Evolutionary conservation across 768 basidiomycete species (phyloP), one percentile per base, ranked within the genome.

Genomic region (Tephrocybe sp.): DNA sequence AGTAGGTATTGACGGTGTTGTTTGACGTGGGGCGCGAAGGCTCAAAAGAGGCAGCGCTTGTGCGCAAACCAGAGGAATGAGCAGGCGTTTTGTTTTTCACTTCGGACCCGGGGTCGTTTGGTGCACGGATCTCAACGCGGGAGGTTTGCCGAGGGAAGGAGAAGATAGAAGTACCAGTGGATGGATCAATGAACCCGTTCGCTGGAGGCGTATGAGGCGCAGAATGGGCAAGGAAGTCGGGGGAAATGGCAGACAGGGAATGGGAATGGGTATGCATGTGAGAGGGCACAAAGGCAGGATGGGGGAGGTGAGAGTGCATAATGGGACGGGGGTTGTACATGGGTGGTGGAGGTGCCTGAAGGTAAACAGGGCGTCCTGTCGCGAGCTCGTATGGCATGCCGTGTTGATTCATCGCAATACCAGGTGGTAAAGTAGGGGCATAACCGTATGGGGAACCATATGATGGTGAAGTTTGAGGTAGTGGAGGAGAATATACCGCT

Each of bases 331-430:
- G 83, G 42, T 81, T 82, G 60, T 80, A 86, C 71, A 86, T 76
- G 23, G 76, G 73, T 2, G 75, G 72, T 16, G 81, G 77, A 11
- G 77, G 72, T n/a, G 75, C 67, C 53, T 83, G 78, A 23, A 91
- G 72, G 58, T 85, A 86, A 27, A 92, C 83, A 10, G 88, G 80
- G 31, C 87, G 88, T 33, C 91, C 91, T 4, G 88, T 91, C 12
- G 88, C 82, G 44, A 91, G 62, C 64, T 92, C 90, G 61, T 84
- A 91, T n/a, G 88, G 74, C 69, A 89, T 75, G 25, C 90, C 90
- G 52, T 87, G 83, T 46, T 82, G 79, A 55, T 83, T 83, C 61
- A 90, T 68, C 12, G 77, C 88, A 42, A 91, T 75, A 41, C 90
- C 90, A 12, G 82, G 82, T 3, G 88, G 83, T n/a, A 89, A 79